phyloP scores from a whole-genome alignment of 148 eudicot species.

The Nepenthes mirabilis region DNA sequence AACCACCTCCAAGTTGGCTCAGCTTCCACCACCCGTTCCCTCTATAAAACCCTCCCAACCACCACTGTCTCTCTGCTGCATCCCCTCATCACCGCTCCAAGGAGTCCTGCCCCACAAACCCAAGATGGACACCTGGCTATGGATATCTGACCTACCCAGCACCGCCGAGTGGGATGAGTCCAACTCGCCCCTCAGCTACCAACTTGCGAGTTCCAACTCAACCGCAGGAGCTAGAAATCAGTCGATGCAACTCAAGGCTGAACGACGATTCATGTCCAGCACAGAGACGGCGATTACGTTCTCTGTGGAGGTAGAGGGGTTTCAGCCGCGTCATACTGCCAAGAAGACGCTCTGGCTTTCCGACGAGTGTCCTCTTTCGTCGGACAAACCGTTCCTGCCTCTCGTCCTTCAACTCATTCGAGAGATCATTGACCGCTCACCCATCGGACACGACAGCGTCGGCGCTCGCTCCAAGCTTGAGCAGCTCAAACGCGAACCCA shows the following conservation, averaged over 20 bases:
- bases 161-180: constrained; percentile 42
- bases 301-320: constrained; percentile 33
- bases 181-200: constrained; percentile 30
- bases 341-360: constrained; percentile 52
- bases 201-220: constrained; percentile 30
- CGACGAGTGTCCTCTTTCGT: constrained; percentile 40
- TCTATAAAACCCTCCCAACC: constrained; percentile 16
- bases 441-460: constrained; percentile 26
- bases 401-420: constrained; percentile 63
- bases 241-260: constrained; percentile 55
- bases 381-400: constrained; percentile 58
- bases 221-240: background rate
- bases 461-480: constrained; percentile 34
- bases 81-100: background rate
- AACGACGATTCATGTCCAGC: constrained; percentile 18
- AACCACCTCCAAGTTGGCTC: constrained; percentile 46
- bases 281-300: constrained; percentile 27
- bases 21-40: constrained; percentile 35
- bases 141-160: constrained; percentile 68
- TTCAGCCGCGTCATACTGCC: constrained; percentile 6
- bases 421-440: constrained; percentile 49
- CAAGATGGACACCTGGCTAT: constrained; percentile 74
- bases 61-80: constrained; percentile 1
- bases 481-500: constrained; percentile 42
- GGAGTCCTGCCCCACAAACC: background rate